A percentile compares a stretch with the other conserved stretches of the same genome.
Conservation (phyloP, 2,329 filamentous ascomycete species). For the Didymella segeticola region DNA sequence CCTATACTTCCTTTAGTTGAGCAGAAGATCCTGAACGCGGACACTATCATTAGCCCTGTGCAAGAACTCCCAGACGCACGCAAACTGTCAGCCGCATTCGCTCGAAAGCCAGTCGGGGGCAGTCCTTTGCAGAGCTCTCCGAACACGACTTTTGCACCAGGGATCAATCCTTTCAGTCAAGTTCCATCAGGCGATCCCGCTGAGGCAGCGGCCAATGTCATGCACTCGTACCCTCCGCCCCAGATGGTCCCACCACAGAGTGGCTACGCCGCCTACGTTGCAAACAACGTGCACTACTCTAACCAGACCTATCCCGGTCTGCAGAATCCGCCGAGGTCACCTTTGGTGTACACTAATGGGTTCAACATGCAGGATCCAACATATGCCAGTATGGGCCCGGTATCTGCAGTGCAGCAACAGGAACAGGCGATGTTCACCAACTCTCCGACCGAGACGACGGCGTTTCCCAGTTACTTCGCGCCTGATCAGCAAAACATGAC, state of each 20-base stretch:
- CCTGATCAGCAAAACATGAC: constrained; percentile 37
- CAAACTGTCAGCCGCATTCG: constrained; percentile 39
- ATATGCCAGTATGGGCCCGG: constrained; percentile 33
- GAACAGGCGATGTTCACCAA: constrained; percentile 43
- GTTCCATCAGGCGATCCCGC: constrained; percentile 34
- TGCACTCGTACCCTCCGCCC: constrained; percentile 50
- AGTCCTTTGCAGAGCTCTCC: constrained; percentile 38
- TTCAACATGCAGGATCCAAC: constrained; percentile 38
- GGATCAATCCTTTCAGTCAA: constrained; percentile 40
- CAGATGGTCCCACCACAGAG: constrained; percentile 36
- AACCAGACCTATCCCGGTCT: constrained; percentile 46
- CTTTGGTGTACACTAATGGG: constrained; percentile 39
- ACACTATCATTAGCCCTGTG: constrained; percentile 48
- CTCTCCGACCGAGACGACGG: constrained; percentile 47
- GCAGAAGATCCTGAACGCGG: constrained; percentile 47
- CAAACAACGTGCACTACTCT: constrained; percentile 28
- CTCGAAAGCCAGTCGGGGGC: constrained; percentile 37
- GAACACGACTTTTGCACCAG: constrained; percentile 39
- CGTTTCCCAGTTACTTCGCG: constrained; percentile 42
- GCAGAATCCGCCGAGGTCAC: constrained; percentile 38
- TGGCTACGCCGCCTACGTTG: constrained; percentile 30
- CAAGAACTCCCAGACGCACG: constrained; percentile 45
- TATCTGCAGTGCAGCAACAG: constrained; percentile 39
- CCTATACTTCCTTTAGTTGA: constrained; percentile 67
- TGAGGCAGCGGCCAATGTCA: constrained; percentile 32